Base-by-base conservation (phyloP, 768 basidiomycete species). In the Tulasnella sp. region DNA sequence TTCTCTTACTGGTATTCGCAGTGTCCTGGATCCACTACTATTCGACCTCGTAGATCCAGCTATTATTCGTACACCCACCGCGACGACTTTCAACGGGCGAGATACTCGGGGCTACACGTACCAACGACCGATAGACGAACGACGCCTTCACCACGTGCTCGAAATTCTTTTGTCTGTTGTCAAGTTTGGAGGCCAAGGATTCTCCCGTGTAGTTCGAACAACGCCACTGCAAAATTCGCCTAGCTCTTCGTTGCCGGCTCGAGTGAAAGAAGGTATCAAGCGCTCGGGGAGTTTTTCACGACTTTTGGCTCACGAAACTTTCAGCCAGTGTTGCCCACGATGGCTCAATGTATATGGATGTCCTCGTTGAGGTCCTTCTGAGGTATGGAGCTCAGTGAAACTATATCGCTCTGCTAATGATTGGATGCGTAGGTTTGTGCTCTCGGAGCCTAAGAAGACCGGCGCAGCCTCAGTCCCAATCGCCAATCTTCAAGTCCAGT, bases 1-100 rank as follows among this genome's bases (percentile, higher is more conserved):
- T 40, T 74, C 75, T 80, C n/a, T 27, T 31, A 62, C 42, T 46
- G 38, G 38, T 80, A 27, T 46, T 36, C 14, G 40, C 83, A 97
- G 96, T n/a, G 88, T 97, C 40, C 87, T 99, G 68, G 97, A 99
- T 84, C 96, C 97, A 0, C 89, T 98, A 14, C 84, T 98, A 38
- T 90, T 88, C 82, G 92, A 93, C 58, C 87, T 98, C 10, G 84
- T 95, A 77, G 92, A 94, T 81, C 93, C 94, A 4, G 83, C 88
- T 0, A 90, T 95, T 74, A 87, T 87, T 21, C 89, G 92, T 58
- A 86, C 84, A 14, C 85, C 89, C 27, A 87, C 87, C 7, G 85
- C 85, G 2, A 84, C 86, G 71, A 90, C 89, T 82, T 85, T 93
- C 68, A 89, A 87, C 79, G 92, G 91, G 74, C 90, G 89, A 81